These are phyloP conservation scores for Solanum megistacrolobum DNA, from an alignment of 257 asterid genomes.

Conservation along the genomic window DNA sequence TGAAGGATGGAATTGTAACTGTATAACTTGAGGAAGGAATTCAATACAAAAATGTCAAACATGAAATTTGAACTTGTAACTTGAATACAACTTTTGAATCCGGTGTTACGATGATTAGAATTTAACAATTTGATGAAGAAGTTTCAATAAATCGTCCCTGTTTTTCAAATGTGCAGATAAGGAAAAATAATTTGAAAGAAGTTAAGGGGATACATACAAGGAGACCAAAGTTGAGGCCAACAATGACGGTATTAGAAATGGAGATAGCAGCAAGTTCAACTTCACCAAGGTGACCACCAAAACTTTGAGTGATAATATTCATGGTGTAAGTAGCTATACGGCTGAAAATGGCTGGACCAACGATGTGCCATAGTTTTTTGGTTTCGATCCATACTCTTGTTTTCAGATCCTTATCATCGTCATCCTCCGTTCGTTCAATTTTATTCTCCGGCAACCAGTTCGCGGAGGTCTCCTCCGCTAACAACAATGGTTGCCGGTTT, in stretches of 20 bases:
- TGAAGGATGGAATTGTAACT: neutral
- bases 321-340: conserved; percentile 23
- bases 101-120: no score
- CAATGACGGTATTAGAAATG: conserved; percentile 39
- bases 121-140: no score
- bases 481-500: neutral
- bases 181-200: neutral
- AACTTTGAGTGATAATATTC: conserved; percentile 29
- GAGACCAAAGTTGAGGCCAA: conserved; percentile 43
- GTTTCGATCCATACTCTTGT: conserved; percentile 18
- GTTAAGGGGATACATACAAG: conserved; percentile 13
- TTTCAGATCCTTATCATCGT: neutral
- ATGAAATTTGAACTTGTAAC: no score
- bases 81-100: no score
- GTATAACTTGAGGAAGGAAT: neutral
- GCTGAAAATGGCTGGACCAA: conserved; percentile 32
- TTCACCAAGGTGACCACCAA: conserved; percentile 49
- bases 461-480: neutral
- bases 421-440: neutral
- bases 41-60: neutral
- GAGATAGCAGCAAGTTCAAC: conserved; percentile 40
- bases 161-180: neutral
- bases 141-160: no score
- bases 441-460: neutral
- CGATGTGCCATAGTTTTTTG: conserved; percentile 33